Percentiles rank a stretch among this genome's conserved stretches.
These are phyloP conservation scores for Trypanosoma cruzi DNA, from an alignment of 208 protist species.

Conservation along the genomic window DNA sequence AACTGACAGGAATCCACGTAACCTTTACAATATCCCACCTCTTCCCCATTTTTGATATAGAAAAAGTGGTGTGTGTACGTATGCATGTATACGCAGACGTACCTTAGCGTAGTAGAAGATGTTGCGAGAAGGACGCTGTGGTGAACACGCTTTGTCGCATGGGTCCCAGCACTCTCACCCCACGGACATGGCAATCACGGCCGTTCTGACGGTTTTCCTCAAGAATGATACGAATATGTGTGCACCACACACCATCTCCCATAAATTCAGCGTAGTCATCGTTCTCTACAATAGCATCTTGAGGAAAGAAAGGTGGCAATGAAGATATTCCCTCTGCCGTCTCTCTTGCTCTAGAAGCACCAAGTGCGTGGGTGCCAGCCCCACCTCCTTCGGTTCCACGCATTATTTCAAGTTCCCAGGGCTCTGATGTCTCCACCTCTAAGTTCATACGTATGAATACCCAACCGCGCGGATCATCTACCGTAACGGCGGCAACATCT, in stretches of 20 bases:
- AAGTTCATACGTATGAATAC: conserved; percentile 35
- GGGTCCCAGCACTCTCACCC: conserved; percentile 65
- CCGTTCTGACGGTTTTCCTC: conserved; percentile 84
- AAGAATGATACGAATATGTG: conserved; percentile 52
- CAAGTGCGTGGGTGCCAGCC: conserved; percentile 3
- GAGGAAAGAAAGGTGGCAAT: not conserved
- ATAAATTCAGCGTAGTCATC: conserved; percentile 32
- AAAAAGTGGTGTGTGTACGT: not conserved
- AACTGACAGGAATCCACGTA: not conserved
- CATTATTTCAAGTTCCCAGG: not conserved
- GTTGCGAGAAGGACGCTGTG: conserved; percentile 36
- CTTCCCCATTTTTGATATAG: not conserved
- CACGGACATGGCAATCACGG: conserved; percentile 82
- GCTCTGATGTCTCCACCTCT: conserved; percentile 14
- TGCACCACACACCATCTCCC: conserved; percentile 61
- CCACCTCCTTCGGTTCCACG: conserved; percentile 4
- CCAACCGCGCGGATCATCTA: conserved; percentile 65
- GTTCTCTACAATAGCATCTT: conserved; percentile 3
- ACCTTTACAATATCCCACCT: not conserved
- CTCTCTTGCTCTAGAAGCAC: conserved; percentile 2
- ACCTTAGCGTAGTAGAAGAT: conserved; percentile 34
- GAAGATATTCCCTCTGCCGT: not conserved
- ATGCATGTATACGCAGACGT: not conserved
- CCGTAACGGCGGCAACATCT: conserved; percentile 50
- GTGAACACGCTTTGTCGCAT: conserved; percentile 39